Evolutionary conservation across 2,329 filamentous ascomycete species (phyloP).

Genomic region (Colletotrichum godetiae): DNA sequence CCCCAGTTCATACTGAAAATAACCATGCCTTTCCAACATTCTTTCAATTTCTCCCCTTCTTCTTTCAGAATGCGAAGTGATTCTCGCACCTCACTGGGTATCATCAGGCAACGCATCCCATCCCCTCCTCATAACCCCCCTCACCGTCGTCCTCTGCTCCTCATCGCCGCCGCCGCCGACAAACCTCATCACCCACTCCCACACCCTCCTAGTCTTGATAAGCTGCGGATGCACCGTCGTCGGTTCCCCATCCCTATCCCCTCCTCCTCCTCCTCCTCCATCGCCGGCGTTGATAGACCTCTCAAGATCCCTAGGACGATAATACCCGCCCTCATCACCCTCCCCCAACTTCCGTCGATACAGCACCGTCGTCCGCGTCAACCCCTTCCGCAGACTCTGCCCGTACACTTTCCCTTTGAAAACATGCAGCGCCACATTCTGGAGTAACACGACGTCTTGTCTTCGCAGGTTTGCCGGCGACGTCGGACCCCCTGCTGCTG

Average conservation of each 20-base stretch:
- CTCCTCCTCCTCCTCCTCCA: conserved; percentile 23
- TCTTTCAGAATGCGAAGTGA: not conserved
- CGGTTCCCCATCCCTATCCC: not conserved
- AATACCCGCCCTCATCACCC: conserved; percentile 66
- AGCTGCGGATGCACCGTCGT: conserved; percentile 58
- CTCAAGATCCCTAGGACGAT: conserved; percentile 62
- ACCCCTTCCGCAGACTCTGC: conserved; percentile 78
- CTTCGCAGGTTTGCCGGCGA: conserved; percentile 60
- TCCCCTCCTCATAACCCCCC: conserved; percentile 32
- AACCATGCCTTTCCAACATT: not conserved
- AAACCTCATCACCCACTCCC: conserved; percentile 80
- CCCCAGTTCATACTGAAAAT: not conserved
- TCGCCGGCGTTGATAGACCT: conserved; percentile 24
- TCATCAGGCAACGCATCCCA: conserved; percentile 56
- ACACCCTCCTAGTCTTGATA: conserved; percentile 74
- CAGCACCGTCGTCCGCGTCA: conserved; percentile 77
- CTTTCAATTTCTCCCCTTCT: not conserved
- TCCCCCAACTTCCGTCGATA: conserved; percentile 65
- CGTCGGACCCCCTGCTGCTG: not conserved
- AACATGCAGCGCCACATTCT: conserved; percentile 81
- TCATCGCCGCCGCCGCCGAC: conserved; percentile 58
- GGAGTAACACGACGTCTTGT: conserved; percentile 82
- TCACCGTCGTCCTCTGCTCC: conserved; percentile 28
- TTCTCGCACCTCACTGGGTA: conserved; percentile 44
- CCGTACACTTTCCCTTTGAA: conserved; percentile 86